Evolutionary conservation across 164 flowering plant species (phyloP).

Genomic region (Annona squamosa): DNA sequence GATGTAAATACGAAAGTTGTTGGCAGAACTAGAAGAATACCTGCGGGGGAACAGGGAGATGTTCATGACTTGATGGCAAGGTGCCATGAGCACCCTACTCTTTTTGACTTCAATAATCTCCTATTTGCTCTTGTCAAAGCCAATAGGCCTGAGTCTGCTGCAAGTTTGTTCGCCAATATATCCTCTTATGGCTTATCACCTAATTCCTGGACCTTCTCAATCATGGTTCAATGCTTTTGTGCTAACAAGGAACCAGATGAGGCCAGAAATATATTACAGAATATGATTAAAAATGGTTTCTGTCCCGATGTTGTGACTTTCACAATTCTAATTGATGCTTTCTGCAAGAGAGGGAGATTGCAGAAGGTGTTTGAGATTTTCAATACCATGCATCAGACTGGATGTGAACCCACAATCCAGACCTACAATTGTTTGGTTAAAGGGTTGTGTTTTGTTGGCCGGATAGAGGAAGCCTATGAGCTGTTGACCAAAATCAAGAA

Average conservation of each 20-base stretch:
- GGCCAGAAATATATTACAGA: conserved; percentile 38
- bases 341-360: conserved; percentile 52
- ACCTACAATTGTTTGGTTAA: conserved; percentile 67
- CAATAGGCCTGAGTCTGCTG: conserved; percentile 42
- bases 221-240: conserved; percentile 43
- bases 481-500: conserved; percentile 47
- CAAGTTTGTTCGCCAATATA: conserved; percentile 27
- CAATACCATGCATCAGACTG: conserved; percentile 42
- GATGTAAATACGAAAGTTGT: conserved; percentile 5
- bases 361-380: conserved; percentile 52
- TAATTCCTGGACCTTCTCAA: conserved; percentile 43
- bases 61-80: conserved; percentile 14
- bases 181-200: conserved; percentile 33
- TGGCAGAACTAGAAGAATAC: conserved; percentile 20
- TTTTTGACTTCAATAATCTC: conserved; percentile 37
- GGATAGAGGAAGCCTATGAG: conserved; percentile 64
- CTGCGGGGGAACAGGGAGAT: conserved; percentile 13
- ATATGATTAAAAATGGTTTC: conserved; percentile 50
- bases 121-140: conserved; percentile 36
- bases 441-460: conserved; percentile 86
- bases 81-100: conserved; percentile 13
- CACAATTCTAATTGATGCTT: conserved; percentile 43
- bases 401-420: conserved; percentile 48
- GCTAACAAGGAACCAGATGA: conserved; percentile 33
- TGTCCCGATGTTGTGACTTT: conserved; percentile 45